Evolutionary conservation across 495 filamentous ascomycete genomes (phyloP), one percentile per base, ranked within the genome.

Genomic region (Penicillium samsonianum): DNA sequence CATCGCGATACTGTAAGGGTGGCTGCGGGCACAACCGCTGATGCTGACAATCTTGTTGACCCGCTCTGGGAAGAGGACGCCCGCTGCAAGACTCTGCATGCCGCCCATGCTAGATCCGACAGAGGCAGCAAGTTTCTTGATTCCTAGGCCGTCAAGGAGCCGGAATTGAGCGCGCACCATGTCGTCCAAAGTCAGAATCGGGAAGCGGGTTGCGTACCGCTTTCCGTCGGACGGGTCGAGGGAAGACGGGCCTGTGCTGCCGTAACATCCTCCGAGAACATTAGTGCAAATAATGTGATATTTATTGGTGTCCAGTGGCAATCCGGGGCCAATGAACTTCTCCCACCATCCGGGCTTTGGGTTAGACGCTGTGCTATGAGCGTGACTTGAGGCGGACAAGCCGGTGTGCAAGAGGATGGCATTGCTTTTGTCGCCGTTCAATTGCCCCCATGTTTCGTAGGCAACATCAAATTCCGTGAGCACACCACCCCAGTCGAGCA

Each of bases 1-100:
- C 95, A 98, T 95, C 7, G 94, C 94, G 73, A 98, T 96, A 68
- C 92, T 96, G 73, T 98, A 98, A 20, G 94, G 94, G 73, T 98
- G 94, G 67, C 90, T 96, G 57, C 94, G 82, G 10, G 92, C 94
- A 69, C 94, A 98, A 37, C 92, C 95, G 65, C 88, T 92, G 71
- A 98, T 96, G 64, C 87, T 91, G 37, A 92, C 90, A 54, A 98
- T 84, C 56, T 87, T 85, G 22, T 86, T 82, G 1, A 98, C 85
- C 35, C 92, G 81, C 37, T 89, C 83, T 11, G 90, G 88, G 72
- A 93, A 96, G 16, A 96, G 69, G 1, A 90, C 85, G n/a, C 91
- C 95, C 4, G 92, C 90, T 17, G 92, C 91, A 12, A 98, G 77
- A 69, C 90, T 95, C 68, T 97, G 92, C 94, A 98, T 98, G 17